A percentile compares a stretch with the other conserved stretches of the same genome.
Evolutionary conservation across 2,329 filamentous ascomycete genomes (phyloP).

Genomic region (Pleomassaria siparia): DNA sequence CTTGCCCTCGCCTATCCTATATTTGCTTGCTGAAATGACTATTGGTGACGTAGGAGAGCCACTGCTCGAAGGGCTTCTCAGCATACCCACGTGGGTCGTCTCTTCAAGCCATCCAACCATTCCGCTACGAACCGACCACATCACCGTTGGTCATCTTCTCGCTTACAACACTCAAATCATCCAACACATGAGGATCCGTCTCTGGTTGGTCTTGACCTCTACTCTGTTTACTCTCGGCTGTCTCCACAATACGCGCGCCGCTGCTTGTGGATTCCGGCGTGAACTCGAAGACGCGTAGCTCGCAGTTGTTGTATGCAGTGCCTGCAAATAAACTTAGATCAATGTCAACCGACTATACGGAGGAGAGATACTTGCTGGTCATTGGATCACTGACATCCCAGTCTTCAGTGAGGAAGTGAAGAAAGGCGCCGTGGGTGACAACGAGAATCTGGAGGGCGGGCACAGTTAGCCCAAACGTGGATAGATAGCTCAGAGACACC

Average conservation of each 20-base stretch:
- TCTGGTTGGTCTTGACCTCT: slow-evolving; percentile 21
- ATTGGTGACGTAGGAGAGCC: too few species aligned
- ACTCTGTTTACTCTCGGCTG: slow-evolving; percentile 19
- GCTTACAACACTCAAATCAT: slow-evolving; percentile 19
- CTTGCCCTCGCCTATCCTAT: too few species aligned
- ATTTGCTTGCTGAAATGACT: too few species aligned
- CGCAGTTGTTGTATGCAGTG: slow-evolving; percentile 37
- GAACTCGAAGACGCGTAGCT: slow-evolving; percentile 36
- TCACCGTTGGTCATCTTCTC: too few species aligned
- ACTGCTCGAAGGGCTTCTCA: too few species aligned
- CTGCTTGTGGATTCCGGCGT: slow-evolving; percentile 22
- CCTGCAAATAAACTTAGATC: too few species aligned
- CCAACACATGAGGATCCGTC: slow-evolving; percentile 31
- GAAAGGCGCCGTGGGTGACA: slow-evolving; percentile 79
- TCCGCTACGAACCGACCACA: too few species aligned
- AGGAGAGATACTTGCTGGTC: slow-evolving; percentile 18
- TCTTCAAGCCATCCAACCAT: too few species aligned
- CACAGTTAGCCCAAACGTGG: too few species aligned
- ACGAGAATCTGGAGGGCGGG: slow-evolving; percentile 76
- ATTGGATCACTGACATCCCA: slow-evolving; percentile 58
- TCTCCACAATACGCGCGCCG: slow-evolving; percentile 35
- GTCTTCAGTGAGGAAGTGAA: slow-evolving; percentile 85
- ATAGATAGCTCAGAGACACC: too few species aligned
- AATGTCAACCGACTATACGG: too few species aligned
- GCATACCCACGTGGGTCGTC: too few species aligned